Percentiles rank a stretch among this genome's conserved stretches.
Conservation (phyloP, 345 rosid species). For the Pugionium cornutum region DNA sequence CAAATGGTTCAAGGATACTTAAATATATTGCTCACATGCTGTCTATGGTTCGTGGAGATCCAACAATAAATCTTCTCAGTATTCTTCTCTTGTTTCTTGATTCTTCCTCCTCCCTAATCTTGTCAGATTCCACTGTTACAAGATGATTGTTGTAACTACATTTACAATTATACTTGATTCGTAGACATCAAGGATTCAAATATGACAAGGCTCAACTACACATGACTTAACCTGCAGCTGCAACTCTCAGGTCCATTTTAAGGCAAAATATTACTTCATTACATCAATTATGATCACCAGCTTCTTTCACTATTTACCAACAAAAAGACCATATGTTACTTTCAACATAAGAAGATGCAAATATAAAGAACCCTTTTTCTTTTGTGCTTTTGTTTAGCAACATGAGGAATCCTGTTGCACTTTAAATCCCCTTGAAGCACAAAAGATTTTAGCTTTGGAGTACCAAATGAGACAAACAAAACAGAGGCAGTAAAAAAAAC, state of each 20-base stretch:
- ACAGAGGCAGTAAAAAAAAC: slow-evolving; percentile 4
- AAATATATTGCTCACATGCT: slow-evolving; percentile 46
- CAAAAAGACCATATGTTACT: no score
- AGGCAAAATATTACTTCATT: no score
- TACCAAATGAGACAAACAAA: background rate
- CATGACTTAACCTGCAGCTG: no score
- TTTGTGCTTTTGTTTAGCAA: no score
- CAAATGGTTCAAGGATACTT: slow-evolving; percentile 77
- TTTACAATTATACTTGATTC: background rate
- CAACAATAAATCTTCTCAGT: background rate
- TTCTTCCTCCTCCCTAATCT: background rate
- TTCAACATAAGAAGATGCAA: no score
- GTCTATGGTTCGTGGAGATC: slow-evolving; percentile 59
- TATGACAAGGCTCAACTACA: no score
- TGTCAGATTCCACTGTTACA: no score
- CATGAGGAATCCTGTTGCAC: background rate
- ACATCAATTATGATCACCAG: no score
- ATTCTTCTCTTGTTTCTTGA: background rate
- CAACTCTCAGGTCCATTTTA: no score
- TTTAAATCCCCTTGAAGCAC: slow-evolving; percentile 3
- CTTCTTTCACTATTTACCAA: no score
- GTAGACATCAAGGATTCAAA: slow-evolving; percentile 7
- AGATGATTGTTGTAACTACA: no score
- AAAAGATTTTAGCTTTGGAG: background rate
- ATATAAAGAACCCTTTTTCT: background rate